Base-by-base conservation (phyloP, 306 rosid species). In the Pyrus betulifolia region DNA sequence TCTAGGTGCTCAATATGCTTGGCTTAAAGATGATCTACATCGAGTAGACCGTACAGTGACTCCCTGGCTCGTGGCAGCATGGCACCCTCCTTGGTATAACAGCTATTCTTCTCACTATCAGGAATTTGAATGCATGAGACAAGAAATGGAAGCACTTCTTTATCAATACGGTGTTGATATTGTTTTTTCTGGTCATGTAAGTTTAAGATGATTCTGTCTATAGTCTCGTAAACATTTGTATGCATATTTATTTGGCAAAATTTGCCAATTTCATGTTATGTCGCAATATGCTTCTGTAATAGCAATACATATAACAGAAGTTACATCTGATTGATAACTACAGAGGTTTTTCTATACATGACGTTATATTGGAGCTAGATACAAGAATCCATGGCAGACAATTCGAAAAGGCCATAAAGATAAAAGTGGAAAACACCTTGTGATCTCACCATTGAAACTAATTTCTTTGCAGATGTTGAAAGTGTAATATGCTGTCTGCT, bases 101-200 rank as follows among this genome's bases (percentile, higher is more conserved):
- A 91, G 98, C 80, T 91, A 93, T 78, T 86, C 95, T 78, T 93
- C 95, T 23, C 98, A 93, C 81, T 89, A 93, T 85, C 98, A 91
- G 78, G 96, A 94, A 85, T 93, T 93, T 75, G 97, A 91, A 82
- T 90, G 97, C 78, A 94, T 90, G 98, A 92, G 97, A 80, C 88
- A 84, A 84, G 96, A 91, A 85, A 94, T 94, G 96, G 98, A 94
- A 86, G 88, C 81, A 55, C 89, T 91, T 85, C 89, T 94, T 40
- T 91, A 86, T 73, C 88, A 86, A 75, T 82, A 85, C 68, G 42
- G 70, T 40, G 97, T 90, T 60, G 96, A 91, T 84, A 76, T 91
- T 61, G 89, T 94, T 82, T 91, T 94, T 80, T 78, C 86, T 28
- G 96, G 98, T 67, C 98, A 94, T 74, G 98, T 94, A 85, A 91